Conservation (phyloP, 192 early-diverging fungal genomes). For the Diversispora epigaea region DNA sequence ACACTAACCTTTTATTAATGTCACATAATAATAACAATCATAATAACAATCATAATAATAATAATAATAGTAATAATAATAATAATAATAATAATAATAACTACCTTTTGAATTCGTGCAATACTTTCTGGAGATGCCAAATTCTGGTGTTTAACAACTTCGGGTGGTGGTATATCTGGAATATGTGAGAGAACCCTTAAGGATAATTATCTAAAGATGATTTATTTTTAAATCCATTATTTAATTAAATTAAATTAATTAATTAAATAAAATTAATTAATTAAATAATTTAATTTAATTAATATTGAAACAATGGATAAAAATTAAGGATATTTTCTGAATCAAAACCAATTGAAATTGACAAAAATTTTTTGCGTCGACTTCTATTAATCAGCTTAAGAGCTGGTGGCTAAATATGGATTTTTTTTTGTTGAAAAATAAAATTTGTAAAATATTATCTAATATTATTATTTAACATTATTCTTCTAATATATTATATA, state of each 20-base stretch:
- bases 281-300: too few species aligned
- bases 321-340: constrained; percentile 36
- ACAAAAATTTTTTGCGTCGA: constrained; percentile 10
- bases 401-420: constrained; percentile 5
- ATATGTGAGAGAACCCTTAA: constrained; percentile 16
- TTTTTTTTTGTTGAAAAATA: background rate
- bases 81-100: background rate
- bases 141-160: constrained; percentile 24
- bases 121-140: constrained; percentile 28
- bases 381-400: constrained; percentile 37
- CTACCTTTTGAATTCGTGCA: constrained; percentile 25
- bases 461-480: background rate
- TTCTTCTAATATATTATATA: background rate
- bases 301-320: background rate
- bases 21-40: too few species aligned
- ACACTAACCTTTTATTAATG: too few species aligned
- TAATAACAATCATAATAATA: too few species aligned
- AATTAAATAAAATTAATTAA: too few species aligned
- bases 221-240: background rate
- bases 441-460: background rate
- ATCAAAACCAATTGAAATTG: constrained; percentile 28
- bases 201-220: background rate
- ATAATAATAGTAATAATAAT: too few species aligned
- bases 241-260: background rate
- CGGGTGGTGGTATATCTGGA: constrained; percentile 35